Conservation (phyloP, 169 alveolate species). For the Theileria parva region DNA sequence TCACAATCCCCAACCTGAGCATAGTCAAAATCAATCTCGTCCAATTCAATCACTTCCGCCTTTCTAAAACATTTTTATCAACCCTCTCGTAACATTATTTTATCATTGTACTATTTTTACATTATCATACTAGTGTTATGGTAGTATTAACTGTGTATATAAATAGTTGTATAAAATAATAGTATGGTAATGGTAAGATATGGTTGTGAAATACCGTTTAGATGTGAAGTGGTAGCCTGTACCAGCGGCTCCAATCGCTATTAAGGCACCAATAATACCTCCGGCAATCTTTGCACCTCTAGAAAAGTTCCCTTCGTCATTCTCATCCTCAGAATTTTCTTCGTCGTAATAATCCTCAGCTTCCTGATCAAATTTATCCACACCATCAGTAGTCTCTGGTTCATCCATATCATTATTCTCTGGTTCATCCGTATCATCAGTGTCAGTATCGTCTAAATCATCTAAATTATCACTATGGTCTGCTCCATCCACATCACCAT, state of each 20-base stretch:
- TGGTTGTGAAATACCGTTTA: neutral
- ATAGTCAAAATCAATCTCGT: conserved; percentile 34
- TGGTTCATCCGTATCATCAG: neutral
- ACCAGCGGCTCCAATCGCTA: conserved; percentile 25
- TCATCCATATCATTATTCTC: neutral
- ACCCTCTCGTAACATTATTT: neutral
- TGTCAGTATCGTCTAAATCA: neutral
- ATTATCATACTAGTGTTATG: no score
- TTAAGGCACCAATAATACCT: conserved; percentile 25
- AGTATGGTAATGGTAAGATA: neutral
- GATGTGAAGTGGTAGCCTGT: conserved; percentile 19
- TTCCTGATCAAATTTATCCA: neutral
- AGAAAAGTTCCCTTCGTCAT: neutral
- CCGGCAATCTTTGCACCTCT: conserved; percentile 34
- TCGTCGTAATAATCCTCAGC: neutral
- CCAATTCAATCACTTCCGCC: neutral
- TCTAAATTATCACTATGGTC: neutral
- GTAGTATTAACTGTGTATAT: no score
- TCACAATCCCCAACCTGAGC: neutral
- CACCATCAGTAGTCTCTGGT: neutral
- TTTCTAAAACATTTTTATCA: neutral
- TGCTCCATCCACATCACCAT: neutral
- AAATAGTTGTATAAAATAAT: neutral
- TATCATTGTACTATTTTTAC: neutral
- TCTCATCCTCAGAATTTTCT: neutral